Conservation (phyloP, 2,329 filamentous ascomycete genomes). For the Penicillium glabrum region DNA sequence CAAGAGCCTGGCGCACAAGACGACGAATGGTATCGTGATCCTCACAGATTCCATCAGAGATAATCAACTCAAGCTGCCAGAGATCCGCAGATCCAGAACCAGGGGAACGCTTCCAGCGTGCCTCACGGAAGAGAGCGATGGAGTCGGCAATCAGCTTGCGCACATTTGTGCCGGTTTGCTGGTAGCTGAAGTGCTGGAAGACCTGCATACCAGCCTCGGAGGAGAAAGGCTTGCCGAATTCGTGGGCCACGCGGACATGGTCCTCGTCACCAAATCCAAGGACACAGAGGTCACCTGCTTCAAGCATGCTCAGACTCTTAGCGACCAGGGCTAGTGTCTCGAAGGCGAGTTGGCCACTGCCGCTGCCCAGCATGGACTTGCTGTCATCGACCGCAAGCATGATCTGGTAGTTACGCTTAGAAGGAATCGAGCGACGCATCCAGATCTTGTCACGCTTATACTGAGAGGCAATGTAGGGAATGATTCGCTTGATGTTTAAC, state of each 20-base stretch:
- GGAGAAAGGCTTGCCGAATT: constrained; percentile 78
- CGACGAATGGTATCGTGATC: constrained; percentile 81
- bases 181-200: constrained; percentile 80
- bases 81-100: constrained; percentile 65
- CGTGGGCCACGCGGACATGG: constrained; percentile 78
- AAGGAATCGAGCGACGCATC: constrained; percentile 91
- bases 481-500: constrained; percentile 99
- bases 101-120: constrained; percentile 60
- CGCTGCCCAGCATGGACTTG: constrained; percentile 84
- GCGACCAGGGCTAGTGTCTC: constrained; percentile 92
- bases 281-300: constrained; percentile 90
- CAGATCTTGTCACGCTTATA: constrained; percentile 99
- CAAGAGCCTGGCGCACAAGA: constrained; percentile 81
- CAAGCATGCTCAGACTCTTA: constrained; percentile 83
- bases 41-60: constrained; percentile 91
- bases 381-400: constrained; percentile 96
- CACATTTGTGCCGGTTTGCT: constrained; percentile 84
- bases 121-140: constrained; percentile 77
- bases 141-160: constrained; percentile 72
- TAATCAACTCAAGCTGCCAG: constrained; percentile 92
- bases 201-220: constrained; percentile 79
- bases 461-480: constrained; percentile 95
- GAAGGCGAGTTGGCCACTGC: constrained; percentile 77
- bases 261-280: constrained; percentile 77
- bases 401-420: constrained; percentile 94